phyloP scores from a whole-genome alignment of 768 basidiomycete genomes.

The Russula olivacea region DNA sequence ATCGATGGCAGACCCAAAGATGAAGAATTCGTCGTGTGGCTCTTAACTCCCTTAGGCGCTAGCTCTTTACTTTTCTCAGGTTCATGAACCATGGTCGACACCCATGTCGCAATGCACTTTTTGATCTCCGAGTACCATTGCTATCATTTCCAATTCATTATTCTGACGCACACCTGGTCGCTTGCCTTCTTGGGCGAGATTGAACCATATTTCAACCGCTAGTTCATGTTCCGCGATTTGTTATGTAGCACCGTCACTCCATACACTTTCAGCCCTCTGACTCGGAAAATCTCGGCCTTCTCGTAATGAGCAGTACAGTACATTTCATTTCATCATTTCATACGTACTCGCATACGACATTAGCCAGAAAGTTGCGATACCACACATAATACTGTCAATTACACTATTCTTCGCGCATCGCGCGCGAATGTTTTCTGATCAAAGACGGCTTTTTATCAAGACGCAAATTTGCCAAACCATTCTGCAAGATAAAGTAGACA shows the following conservation, averaged over 20 bases:
- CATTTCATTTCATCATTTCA: background rate
- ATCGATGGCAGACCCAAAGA: background rate
- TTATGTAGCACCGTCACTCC: background rate
- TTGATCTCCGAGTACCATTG: conserved; percentile 1
- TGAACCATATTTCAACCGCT: conserved; percentile 9
- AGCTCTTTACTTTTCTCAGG: conserved; percentile 6
- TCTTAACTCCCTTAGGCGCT: background rate
- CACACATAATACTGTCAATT: background rate
- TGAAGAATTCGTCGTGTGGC: background rate
- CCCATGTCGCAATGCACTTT: background rate
- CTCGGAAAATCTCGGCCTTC: background rate
- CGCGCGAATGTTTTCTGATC: background rate
- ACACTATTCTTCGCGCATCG: background rate
- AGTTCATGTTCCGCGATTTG: conserved; percentile 9
- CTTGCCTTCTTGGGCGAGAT: background rate
- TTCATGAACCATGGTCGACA: background rate
- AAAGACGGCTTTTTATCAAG: too few relatives aligned
- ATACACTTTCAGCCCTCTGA: background rate
- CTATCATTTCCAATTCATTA: conserved; percentile 1
- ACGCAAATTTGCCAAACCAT: background rate
- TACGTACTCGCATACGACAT: background rate
- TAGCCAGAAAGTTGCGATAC: background rate
- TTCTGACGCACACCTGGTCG: background rate
- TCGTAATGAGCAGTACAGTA: background rate
- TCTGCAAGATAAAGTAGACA: background rate